These are phyloP conservation scores for Stramenopiles sp. DNA, from an alignment of 352 stramenopile genomes.

Conservation along the genomic window DNA sequence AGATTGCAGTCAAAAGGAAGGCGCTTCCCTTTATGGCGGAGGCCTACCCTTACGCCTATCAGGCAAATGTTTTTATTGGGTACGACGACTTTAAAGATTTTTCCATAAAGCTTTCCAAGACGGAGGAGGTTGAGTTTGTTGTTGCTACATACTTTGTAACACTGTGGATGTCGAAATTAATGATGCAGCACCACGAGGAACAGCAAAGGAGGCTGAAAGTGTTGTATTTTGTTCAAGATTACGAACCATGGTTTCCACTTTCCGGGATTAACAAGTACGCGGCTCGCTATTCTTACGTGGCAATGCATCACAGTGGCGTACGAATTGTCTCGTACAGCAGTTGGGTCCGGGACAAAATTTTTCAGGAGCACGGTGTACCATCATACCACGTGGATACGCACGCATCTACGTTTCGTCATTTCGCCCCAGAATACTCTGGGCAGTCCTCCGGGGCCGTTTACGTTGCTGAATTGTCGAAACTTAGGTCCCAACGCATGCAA, in stretches of 20 bases:
- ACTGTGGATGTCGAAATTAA: background rate
- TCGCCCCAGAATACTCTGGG: too few species aligned
- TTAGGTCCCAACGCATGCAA: too few species aligned
- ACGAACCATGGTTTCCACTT: background rate
- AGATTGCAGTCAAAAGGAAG: background rate
- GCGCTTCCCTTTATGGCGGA: background rate
- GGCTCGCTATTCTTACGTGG: background rate
- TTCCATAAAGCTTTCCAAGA: background rate
- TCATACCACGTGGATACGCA: background rate
- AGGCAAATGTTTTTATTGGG: background rate
- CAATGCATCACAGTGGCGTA: background rate
- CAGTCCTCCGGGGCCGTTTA: background rate
- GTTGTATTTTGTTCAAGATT: background rate
- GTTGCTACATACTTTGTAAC: background rate
- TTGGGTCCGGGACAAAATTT: background rate
- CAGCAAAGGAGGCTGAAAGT: background rate
- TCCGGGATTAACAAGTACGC: background rate
- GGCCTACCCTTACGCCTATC: background rate
- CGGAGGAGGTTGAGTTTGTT: background rate
- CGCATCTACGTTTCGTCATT: too few species aligned
- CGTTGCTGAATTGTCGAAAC: too few species aligned
- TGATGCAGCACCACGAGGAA: background rate
- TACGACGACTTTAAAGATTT: background rate
- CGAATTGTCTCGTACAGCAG: background rate
- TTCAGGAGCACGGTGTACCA: background rate